Evolutionary conservation across 371 early-diverging fungal species (phyloP), one percentile per base, ranked within the genome.

Genomic region (Mortierella sp.): DNA sequence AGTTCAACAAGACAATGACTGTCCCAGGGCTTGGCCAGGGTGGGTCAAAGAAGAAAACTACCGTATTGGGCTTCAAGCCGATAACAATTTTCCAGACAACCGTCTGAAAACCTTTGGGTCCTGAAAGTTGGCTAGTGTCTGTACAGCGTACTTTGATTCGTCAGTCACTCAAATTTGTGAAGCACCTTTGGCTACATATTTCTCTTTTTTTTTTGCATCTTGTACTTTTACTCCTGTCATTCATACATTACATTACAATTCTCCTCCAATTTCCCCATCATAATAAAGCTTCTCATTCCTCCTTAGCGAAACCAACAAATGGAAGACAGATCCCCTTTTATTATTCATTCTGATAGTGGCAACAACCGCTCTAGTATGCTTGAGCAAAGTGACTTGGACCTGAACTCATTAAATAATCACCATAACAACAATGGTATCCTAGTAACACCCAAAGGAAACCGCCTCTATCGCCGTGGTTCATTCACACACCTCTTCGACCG

Each of bases 1-100:
- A 80, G 69, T 80, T 80, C 69, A 74, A 67, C 45, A 80, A 71
- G 75, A 80, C 79, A 19, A 70, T 69, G 67, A 69, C 79, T 13
- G 73, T 69, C 0, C 73, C 74, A 4, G 74, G 74, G 0, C 60
- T 50, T 21, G 66, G 61, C 3, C 65, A 33, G 5, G 19, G 60
- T n/a, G 64, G 58, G 8, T 43, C 55, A 48, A 62, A 66, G 60
- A 72, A 72, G 33, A 69, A 55, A 67, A 61, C 65, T 13, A 65
- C 7, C 7, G 76, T 60, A 3, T 38, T 75, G n/a, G 77, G 73
- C 22, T 77, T 72, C 72, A 72, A 77, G 58, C 69, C 77, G 0
- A 69, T 77, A 19, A 77, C 72, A 41, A 72, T 77, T 69, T 77
- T 77, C 69, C 77, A 77, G 58, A 69, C 72, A 0, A 77, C 72